Evolutionary conservation across 768 basidiomycete genomes (phyloP).

Genomic region (Megacollybia marginata): DNA sequence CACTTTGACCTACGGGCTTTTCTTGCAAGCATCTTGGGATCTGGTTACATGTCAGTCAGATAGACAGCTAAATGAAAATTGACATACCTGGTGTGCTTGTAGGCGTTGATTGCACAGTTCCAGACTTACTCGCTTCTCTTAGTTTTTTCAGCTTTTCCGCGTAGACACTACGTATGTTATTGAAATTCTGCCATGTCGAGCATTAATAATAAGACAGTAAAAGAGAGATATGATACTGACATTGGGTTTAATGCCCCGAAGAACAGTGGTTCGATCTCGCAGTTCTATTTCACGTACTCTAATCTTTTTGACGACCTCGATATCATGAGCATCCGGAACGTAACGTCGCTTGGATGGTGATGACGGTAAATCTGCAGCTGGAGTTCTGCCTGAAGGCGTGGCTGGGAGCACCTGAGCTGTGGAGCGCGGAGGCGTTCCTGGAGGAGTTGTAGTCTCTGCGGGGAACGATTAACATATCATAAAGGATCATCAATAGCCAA

Average conservation of each 20-base stretch:
- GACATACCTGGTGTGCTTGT: constrained; percentile 33
- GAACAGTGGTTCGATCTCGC: constrained; percentile 72
- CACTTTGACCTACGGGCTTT: constrained; percentile 43
- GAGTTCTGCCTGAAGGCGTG: constrained; percentile 20
- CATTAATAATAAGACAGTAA: neutral
- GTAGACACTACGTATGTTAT: constrained; percentile 55
- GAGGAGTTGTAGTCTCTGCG: constrained; percentile 53
- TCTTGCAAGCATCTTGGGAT: constrained; percentile 55
- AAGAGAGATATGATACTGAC: constrained; percentile 34
- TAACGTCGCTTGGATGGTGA: constrained; percentile 70
- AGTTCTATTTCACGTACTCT: constrained; percentile 71
- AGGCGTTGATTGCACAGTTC: constrained; percentile 26
- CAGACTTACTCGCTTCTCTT: constrained; percentile 56
- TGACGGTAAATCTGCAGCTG: constrained; percentile 22
- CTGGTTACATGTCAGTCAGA: constrained; percentile 15
- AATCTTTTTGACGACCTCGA: constrained; percentile 84
- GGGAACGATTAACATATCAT: constrained; percentile 1
- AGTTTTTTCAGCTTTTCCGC: constrained; percentile 74
- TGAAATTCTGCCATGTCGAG: constrained; percentile 59
- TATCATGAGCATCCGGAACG: constrained; percentile 67
- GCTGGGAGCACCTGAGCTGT: constrained; percentile 18
- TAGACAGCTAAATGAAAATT: neutral
- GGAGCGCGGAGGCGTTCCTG: constrained; percentile 40
- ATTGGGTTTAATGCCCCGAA: constrained; percentile 78
- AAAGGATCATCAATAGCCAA: constrained; percentile 21